A percentile compares a stretch with the other conserved stretches of the same genome.
These are phyloP conservation scores for Reticulascus tulasneorum DNA, from an alignment of 2,329 filamentous ascomycete species.

Conservation along the genomic window DNA sequence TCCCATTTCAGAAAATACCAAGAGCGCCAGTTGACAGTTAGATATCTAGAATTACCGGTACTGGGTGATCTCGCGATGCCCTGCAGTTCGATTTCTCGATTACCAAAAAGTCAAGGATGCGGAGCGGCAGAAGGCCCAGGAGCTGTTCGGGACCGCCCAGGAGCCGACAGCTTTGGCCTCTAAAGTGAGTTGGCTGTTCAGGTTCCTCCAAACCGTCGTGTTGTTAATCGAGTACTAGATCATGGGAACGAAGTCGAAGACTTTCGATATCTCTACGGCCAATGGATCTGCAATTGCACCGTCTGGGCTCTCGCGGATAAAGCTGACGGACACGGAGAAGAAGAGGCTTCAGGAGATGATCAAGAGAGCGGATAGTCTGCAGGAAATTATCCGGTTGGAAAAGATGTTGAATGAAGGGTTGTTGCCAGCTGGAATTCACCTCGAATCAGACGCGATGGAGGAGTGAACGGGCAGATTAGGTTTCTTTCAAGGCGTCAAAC, in stretches of 20 bases:
- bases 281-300: conserved; percentile 36
- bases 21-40: conserved; percentile 6
- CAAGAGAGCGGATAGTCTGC: conserved; percentile 79
- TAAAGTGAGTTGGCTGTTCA: conserved; percentile 51
- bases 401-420: conserved; percentile 88
- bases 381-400: conserved; percentile 86
- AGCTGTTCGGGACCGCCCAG: conserved; percentile 77
- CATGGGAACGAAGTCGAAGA: conserved; percentile 76
- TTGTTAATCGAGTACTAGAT: conserved; percentile 47
- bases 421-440: conserved; percentile 65
- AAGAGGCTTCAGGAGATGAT: conserved; percentile 83
- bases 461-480: conserved; percentile 42
- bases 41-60: conserved; percentile 74
- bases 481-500: neutral
- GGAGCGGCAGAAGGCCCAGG: conserved; percentile 70
- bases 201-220: neutral
- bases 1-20: neutral
- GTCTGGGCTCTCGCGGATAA: conserved; percentile 70
- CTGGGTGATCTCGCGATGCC: conserved; percentile 86
- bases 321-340: conserved; percentile 85
- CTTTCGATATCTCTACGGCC: conserved; percentile 56
- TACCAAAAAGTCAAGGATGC: conserved; percentile 86
- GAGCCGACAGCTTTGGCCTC: conserved; percentile 77
- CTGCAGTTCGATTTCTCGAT: conserved; percentile 83
- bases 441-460: conserved; percentile 56